Percentiles rank a stretch among this genome's conserved stretches.
These are phyloP conservation scores for Yarrowia sp. DNA, from an alignment of 805 yeast species.

Conservation along the genomic window DNA sequence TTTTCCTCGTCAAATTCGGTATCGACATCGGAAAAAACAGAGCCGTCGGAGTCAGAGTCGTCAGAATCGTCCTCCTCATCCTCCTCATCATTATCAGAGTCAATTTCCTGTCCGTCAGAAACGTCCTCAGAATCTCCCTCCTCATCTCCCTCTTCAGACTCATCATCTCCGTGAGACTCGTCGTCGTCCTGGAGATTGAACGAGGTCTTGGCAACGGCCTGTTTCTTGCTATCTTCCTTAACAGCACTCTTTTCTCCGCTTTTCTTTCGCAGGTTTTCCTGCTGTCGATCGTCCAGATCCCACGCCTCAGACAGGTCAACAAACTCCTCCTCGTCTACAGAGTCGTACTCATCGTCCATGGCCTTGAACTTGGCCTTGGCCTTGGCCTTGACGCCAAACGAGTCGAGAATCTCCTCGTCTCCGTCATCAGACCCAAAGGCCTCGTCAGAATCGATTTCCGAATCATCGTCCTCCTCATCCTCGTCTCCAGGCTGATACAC, in stretches of 20 bases:
- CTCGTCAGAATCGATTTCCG: conserved; percentile 75
- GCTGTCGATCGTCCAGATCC: conserved; percentile 64
- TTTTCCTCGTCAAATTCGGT: conserved; percentile 42
- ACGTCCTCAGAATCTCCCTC: neutral
- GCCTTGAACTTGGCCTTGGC: conserved; percentile 46
- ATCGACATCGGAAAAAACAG: conserved; percentile 24
- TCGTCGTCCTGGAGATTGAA: conserved; percentile 27
- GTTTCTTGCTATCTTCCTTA: neutral
- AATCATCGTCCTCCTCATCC: conserved; percentile 34
- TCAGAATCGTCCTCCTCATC: conserved; percentile 1
- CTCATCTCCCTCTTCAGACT: conserved; percentile 27
- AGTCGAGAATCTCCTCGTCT: conserved; percentile 43
- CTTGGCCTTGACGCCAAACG: conserved; percentile 41
- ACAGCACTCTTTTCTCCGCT: conserved; percentile 28
- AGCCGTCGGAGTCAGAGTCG: conserved; percentile 33
- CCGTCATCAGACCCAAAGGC: conserved; percentile 78
- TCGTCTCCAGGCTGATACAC: neutral
- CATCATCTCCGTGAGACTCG: conserved; percentile 29
- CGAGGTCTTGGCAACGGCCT: neutral
- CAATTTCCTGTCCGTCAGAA: neutral
- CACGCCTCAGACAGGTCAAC: conserved; percentile 81
- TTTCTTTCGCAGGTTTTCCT: conserved; percentile 27
- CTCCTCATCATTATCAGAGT: neutral
- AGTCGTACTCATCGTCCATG: conserved; percentile 41
- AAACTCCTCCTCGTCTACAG: conserved; percentile 54